Percentiles rank a stretch among this genome's conserved stretches.
Evolutionary conservation across 2,329 filamentous ascomycete species (phyloP).

Genomic region (Tolypocladium paradoxum): DNA sequence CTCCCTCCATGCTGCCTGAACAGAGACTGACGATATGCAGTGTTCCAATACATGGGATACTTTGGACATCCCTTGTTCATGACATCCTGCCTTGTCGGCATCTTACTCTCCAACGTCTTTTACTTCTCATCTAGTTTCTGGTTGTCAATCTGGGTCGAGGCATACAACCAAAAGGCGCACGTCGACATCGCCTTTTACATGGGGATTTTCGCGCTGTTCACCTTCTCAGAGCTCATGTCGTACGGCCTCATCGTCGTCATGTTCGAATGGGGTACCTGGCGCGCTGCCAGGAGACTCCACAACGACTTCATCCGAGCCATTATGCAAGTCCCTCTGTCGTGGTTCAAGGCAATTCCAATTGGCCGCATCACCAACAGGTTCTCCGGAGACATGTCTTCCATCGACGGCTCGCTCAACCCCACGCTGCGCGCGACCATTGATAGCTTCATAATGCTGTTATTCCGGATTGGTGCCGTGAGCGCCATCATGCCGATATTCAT

Average conservation of each 20-base stretch:
- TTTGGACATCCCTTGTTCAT: constrained; percentile 36
- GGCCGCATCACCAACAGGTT: constrained; percentile 45
- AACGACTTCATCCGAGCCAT: constrained; percentile 39
- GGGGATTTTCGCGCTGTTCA: constrained; percentile 37
- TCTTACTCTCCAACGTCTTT: constrained; percentile 29
- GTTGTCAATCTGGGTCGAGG: constrained; percentile 44
- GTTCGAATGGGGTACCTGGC: constrained; percentile 46
- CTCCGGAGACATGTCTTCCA: constrained; percentile 44
- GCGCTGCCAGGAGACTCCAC: constrained; percentile 42
- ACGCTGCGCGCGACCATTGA: constrained; percentile 34
- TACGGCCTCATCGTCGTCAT: constrained; percentile 31
- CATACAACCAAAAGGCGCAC: constrained; percentile 31
- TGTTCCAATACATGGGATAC: constrained; percentile 40
- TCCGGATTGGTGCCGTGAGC: constrained; percentile 35
- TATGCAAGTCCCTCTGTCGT: constrained; percentile 42
- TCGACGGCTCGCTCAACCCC: constrained; percentile 36
- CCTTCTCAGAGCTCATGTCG: constrained; percentile 30
- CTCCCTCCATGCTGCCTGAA: neutral
- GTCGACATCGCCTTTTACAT: constrained; percentile 40
- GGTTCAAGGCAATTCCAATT: constrained; percentile 44
- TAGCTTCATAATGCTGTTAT: constrained; percentile 28
- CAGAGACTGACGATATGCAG: constrained; percentile 13
- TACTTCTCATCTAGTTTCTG: constrained; percentile 34
- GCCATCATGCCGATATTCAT: constrained; percentile 42
- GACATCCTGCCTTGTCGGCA: constrained; percentile 24